Evolutionary conservation across 805 yeast species (phyloP).

Genomic region (Wickerhamiella kazuoi): DNA sequence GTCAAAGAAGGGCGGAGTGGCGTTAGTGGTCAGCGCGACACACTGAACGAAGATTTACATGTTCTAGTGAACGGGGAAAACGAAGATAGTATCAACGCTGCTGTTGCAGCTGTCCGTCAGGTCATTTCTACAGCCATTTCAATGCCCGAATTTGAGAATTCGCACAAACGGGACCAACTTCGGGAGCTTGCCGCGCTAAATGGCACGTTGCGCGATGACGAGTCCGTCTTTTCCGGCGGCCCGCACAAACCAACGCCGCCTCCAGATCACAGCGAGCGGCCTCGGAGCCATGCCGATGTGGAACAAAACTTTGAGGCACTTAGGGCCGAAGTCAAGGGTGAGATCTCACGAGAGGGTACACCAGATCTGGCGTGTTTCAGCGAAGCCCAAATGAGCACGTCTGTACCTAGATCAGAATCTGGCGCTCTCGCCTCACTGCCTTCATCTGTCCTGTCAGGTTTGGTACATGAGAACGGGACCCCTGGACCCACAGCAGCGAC

Average conservation of each 20-base stretch:
- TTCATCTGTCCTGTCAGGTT: too few species aligned
- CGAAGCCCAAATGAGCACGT: too few species aligned
- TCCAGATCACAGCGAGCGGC: too few species aligned
- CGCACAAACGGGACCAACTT: constrained; percentile 73
- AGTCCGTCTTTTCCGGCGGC: constrained; percentile 22
- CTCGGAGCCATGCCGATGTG: too few species aligned
- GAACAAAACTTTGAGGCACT: too few species aligned
- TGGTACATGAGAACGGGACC: too few species aligned
- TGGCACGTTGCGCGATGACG: constrained; percentile 82
- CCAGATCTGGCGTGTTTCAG: too few species aligned
- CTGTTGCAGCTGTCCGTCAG: constrained; percentile 53
- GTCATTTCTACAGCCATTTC: constrained; percentile 69
- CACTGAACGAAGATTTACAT: constrained; percentile 70
- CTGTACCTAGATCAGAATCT: too few species aligned
- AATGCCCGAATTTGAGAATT: constrained; percentile 88
- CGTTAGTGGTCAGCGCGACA: constrained; percentile 28
- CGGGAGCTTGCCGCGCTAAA: constrained; percentile 83
- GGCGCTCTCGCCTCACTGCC: too few species aligned
- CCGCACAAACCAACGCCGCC: background rate
- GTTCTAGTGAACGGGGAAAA: constrained; percentile 73
- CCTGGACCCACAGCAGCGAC: too few species aligned
- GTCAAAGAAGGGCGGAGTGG: constrained; percentile 75
- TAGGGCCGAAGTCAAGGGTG: too few species aligned
- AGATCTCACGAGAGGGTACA: too few species aligned
- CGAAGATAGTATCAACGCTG: constrained; percentile 58